These are phyloP conservation scores for Collybia sordida DNA, from an alignment of 768 basidiomycete genomes.

Conservation along the genomic window DNA sequence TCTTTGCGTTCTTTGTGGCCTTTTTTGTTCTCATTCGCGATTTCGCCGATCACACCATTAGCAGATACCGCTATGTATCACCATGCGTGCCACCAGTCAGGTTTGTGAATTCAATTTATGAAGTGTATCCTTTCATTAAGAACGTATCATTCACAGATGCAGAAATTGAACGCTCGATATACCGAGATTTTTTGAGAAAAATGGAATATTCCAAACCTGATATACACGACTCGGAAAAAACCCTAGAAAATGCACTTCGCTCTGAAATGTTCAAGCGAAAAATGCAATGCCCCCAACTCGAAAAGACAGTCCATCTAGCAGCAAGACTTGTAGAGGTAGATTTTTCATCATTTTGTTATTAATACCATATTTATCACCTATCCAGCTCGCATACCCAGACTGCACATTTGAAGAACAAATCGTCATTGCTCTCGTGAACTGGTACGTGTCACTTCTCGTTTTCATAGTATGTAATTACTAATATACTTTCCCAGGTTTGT, in stretches of 20 bases:
- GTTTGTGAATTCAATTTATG: too few relatives aligned
- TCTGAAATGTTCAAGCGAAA: conserved; percentile 6
- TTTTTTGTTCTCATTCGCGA: too few relatives aligned
- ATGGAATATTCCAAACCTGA: background rate
- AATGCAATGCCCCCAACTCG: conserved; percentile 4
- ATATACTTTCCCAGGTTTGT: background rate
- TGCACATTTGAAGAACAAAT: conserved; percentile 1
- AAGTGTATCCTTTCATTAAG: too few relatives aligned
- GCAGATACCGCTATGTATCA: too few relatives aligned
- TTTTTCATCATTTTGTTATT: background rate
- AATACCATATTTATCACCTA: background rate
- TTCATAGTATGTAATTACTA: background rate
- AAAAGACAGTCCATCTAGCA: conserved; percentile 8
- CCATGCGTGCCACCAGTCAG: too few relatives aligned
- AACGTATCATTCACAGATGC: background rate
- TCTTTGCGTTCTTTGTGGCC: too few relatives aligned
- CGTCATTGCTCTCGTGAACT: conserved; percentile 3
- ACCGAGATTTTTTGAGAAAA: background rate
- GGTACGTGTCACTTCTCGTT: background rate
- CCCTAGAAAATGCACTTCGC: conserved; percentile 8
- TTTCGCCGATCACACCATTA: too few relatives aligned
- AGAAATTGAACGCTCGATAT: background rate
- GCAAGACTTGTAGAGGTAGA: conserved; percentile 8
- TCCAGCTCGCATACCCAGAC: background rate
- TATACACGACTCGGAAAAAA: background rate